Conservation (phyloP, 2,329 filamentous ascomycete genomes). For the Acephala macrosclerotiorum region DNA sequence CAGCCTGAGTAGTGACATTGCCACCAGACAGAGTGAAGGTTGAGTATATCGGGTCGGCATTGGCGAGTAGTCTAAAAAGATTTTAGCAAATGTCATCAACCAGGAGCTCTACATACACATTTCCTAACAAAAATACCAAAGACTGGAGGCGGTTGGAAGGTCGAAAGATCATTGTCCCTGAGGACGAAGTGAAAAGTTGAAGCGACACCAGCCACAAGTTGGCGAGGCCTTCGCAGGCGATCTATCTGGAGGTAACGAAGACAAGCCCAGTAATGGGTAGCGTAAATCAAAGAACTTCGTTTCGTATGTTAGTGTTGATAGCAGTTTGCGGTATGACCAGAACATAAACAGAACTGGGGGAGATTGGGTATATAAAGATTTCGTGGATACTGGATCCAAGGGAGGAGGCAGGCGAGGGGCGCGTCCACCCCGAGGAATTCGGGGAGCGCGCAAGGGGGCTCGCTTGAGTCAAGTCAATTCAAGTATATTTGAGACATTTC, state of each 20-base stretch:
- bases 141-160: neutral
- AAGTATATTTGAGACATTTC: constrained; percentile 6
- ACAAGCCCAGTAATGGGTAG: neutral
- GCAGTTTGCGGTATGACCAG: constrained; percentile 8
- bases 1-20: neutral
- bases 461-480: constrained; percentile 3
- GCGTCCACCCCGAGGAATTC: constrained; percentile 8
- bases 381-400: neutral
- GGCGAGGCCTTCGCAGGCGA: constrained; percentile 3
- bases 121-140: neutral
- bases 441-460: neutral
- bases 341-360: neutral
- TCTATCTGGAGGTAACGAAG: neutral
- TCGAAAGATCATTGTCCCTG: constrained; percentile 2
- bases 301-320: neutral
- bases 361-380: neutral
- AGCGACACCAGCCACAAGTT: constrained; percentile 7
- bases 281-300: neutral
- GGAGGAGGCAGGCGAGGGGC: neutral
- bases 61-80: neutral
- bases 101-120: neutral
- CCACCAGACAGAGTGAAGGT: constrained; percentile 4
- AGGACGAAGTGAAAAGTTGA: neutral
- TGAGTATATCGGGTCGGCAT: neutral
- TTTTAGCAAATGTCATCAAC: neutral